Conservation (phyloP, 495 filamentous ascomycete species). For the Talaromyces thailandensis region DNA sequence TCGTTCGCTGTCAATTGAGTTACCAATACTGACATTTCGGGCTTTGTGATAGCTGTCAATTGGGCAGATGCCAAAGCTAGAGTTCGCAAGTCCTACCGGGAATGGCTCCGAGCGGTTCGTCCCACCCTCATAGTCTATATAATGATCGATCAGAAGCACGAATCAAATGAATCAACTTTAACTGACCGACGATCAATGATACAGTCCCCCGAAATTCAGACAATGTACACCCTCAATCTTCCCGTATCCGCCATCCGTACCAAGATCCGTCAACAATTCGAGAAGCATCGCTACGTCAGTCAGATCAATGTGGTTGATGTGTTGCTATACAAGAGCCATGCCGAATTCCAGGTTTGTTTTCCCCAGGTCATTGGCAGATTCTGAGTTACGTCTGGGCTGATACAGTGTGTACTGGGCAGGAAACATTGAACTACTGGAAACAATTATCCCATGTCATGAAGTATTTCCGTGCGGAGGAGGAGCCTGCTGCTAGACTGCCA, state of each 20-base stretch:
- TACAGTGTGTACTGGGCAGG: constrained; percentile 43
- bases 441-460: constrained; percentile 94
- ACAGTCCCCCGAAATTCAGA: constrained; percentile 91
- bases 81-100: constrained; percentile 78
- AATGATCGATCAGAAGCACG: not conserved
- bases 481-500: constrained; percentile 67
- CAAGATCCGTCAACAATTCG: constrained; percentile 95
- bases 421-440: constrained; percentile 99
- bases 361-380: not conserved
- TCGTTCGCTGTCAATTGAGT: not conserved
- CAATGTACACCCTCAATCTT: constrained; percentile 86
- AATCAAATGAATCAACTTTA: no score
- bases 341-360: constrained; percentile 72
- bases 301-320: constrained; percentile 84
- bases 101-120: constrained; percentile 82
- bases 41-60: constrained; percentile 57
- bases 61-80: constrained; percentile 75
- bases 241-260: constrained; percentile 84
- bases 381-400: no score
- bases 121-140: not conserved
- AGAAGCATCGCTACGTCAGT: constrained; percentile 86
- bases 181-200: constrained; percentile 6
- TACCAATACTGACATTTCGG: constrained; percentile 2
- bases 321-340: constrained; percentile 74
- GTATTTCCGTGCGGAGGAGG: constrained; percentile 89